phyloP scores from a whole-genome alignment of 2,329 filamentous ascomycete genomes.

The Hymenoscyphus repandus region DNA sequence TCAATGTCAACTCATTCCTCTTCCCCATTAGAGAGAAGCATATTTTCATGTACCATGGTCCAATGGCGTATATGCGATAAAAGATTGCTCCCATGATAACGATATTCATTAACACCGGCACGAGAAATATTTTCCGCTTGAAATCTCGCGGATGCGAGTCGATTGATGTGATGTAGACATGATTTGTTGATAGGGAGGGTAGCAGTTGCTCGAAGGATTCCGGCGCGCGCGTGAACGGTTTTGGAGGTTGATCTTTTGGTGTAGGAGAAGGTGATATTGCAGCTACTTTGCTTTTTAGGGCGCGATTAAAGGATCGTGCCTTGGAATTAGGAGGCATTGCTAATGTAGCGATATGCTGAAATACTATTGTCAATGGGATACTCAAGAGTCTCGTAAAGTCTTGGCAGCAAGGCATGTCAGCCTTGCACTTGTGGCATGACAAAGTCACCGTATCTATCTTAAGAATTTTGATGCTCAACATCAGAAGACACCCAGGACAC shows the following conservation, averaged over 20 bases:
- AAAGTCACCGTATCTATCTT: neutral
- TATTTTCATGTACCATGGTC: constrained; percentile 60
- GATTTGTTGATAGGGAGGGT: constrained; percentile 56
- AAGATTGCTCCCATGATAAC: constrained; percentile 58
- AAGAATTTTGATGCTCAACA: neutral
- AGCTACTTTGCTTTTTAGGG: constrained; percentile 11
- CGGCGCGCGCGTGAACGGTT: constrained; percentile 65
- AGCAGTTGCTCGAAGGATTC: constrained; percentile 58
- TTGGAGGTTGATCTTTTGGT: constrained; percentile 37
- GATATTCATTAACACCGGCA: constrained; percentile 74
- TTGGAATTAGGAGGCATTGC: constrained; percentile 30
- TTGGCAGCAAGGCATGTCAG: too few relatives aligned
- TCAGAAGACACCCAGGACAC: neutral
- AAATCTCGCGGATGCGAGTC: constrained; percentile 64
- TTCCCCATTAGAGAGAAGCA: constrained; percentile 28
- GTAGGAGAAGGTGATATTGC: neutral
- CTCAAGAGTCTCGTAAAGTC: too few relatives aligned
- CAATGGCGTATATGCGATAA: constrained; percentile 63
- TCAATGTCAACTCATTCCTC: constrained; percentile 59
- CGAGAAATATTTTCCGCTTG: constrained; percentile 78
- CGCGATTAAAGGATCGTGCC: constrained; percentile 23
- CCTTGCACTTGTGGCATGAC: neutral
- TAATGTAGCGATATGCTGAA: too few relatives aligned
- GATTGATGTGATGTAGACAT: constrained; percentile 82
- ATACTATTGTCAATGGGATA: too few relatives aligned